phyloP scores from a whole-genome alignment of 331 rosid genomes.

The Telfairia occidentalis region DNA sequence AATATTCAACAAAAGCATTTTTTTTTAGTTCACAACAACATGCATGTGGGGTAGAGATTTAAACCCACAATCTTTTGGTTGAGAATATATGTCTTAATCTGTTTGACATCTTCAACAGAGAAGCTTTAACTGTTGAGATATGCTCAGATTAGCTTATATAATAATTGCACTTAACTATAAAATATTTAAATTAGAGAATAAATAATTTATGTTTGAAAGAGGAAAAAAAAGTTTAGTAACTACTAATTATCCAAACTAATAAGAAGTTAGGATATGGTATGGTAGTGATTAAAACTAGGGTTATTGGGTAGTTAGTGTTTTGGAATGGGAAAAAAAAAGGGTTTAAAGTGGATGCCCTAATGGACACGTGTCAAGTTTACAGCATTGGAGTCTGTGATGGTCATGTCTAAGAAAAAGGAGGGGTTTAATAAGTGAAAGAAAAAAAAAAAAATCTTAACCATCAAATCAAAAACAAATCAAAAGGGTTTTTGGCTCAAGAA shows the following conservation, averaged over 20 bases:
- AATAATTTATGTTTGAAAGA: neutral
- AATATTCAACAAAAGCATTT: no score
- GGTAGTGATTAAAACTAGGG: neutral
- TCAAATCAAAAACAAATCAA: constrained; percentile 25
- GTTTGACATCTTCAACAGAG: no score
- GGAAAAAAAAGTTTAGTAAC: neutral
- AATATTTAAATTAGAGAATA: neutral
- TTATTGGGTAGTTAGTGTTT: neutral
- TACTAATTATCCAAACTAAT: neutral
- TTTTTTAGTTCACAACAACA: no score
- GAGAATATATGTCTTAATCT: no score
- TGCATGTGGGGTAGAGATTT: no score
- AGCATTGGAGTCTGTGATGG: constrained; percentile 21
- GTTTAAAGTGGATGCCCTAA: neutral
- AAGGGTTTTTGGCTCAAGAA: constrained; percentile 18
- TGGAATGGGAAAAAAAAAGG: neutral
- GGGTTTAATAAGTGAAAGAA: constrained; percentile 5
- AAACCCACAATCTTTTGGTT: no score
- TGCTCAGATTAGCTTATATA: no score
- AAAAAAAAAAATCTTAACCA: constrained; percentile 20
- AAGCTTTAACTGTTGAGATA: no score
- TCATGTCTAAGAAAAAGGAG: constrained; percentile 8
- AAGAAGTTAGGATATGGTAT: neutral
- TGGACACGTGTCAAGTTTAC: constrained; percentile 13
- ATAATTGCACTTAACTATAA: neutral